Evolutionary conservation across 2,329 filamentous ascomycete species (phyloP).

Genomic region (Talaromyces sp.): DNA sequence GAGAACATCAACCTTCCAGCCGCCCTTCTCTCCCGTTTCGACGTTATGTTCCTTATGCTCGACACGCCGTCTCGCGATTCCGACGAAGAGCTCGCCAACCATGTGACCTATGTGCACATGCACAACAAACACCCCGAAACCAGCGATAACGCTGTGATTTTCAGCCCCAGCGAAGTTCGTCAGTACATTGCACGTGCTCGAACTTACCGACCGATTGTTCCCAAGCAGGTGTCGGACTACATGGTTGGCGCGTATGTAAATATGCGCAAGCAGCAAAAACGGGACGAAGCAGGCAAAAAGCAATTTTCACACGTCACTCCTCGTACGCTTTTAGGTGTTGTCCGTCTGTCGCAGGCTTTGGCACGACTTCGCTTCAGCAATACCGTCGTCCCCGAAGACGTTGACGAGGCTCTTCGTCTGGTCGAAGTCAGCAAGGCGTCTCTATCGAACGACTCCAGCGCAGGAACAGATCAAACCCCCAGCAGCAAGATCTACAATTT

Average conservation of each 20-base stretch:
- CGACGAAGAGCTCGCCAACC: conserved; percentile 88
- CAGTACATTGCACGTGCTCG: conserved; percentile 93
- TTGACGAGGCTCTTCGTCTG: conserved; percentile 87
- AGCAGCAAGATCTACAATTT: conserved; percentile 92
- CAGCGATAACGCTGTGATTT: conserved; percentile 63
- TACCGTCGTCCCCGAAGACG: conserved; percentile 81
- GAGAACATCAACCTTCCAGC: conserved; percentile 99
- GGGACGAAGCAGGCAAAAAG: conserved; percentile 83
- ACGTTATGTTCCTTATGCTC: conserved; percentile 92
- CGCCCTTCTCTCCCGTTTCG: conserved; percentile 91
- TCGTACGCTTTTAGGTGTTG: conserved; percentile 84
- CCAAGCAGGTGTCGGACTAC: conserved; percentile 83
- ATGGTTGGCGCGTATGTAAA: conserved; percentile 95
- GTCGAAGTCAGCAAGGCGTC: conserved; percentile 92
- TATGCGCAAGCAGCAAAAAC: conserved; percentile 85
- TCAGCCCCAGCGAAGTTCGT: conserved; percentile 86
- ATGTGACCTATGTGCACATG: conserved; percentile 97
- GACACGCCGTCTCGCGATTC: conserved; percentile 86
- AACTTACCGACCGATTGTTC: conserved; percentile 79
- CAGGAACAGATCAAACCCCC: conserved; percentile 66
- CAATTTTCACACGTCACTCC: conserved; percentile 92
- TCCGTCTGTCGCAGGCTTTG: conserved; percentile 89
- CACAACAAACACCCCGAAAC: conserved; percentile 85
- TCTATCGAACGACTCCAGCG: conserved; percentile 64
- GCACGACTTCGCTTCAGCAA: conserved; percentile 85